A percentile compares a stretch with the other conserved stretches of the same genome.
phyloP scores from a whole-genome alignment of 2,329 filamentous ascomycete genomes.

The Daldinia sp. region DNA sequence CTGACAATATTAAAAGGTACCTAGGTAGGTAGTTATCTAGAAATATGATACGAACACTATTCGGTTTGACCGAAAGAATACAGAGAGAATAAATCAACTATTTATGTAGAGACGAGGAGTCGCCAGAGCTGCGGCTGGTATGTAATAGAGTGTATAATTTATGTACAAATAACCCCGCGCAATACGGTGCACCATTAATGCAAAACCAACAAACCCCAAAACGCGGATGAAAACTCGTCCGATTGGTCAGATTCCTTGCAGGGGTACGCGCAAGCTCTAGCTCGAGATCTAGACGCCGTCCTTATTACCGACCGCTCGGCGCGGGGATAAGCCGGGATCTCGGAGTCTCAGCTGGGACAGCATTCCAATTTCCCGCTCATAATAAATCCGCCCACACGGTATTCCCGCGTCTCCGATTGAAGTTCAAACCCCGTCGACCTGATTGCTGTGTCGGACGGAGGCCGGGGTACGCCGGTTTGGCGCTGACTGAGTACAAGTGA shows the following conservation, averaged over 20 bases:
- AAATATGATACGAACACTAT: background rate
- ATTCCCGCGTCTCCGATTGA: constrained; percentile 18
- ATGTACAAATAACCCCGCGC: constrained; percentile 24
- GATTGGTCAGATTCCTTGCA: no score
- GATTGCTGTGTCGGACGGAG: constrained; percentile 10
- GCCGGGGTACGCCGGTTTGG: constrained; percentile 1
- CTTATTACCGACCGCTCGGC: constrained; percentile 21
- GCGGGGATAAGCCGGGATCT: constrained; percentile 47
- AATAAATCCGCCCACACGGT: constrained; percentile 31
- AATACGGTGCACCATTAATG: no score
- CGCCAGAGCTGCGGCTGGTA: constrained; percentile 4
- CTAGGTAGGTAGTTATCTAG: background rate
- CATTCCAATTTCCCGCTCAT: constrained; percentile 30
- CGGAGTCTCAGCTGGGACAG: constrained; percentile 30
- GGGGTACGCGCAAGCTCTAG: constrained; percentile 13
- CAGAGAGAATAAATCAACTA: background rate
- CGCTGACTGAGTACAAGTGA: constrained; percentile 16
- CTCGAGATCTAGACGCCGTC: constrained; percentile 28
- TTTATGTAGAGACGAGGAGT: constrained; percentile 22
- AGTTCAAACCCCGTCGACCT: constrained; percentile 27
- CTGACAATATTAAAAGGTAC: no score
- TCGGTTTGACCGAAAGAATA: background rate
- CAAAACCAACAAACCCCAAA: no score
- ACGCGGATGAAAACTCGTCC: no score
- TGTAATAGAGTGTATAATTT: constrained; percentile 24